phyloP scores from a whole-genome alignment of 306 rosid genomes.

The Malus domestica region ASM211411v1 NC_041793.1:23978001-23978500 shows the following conservation, averaged over 20 bases:
- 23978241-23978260: constrained; percentile 47
- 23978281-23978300: constrained; percentile 55
- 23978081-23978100: constrained; percentile 39
- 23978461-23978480: constrained; percentile 26
- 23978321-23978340: constrained; percentile 44
- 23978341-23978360: constrained; percentile 47
- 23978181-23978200: constrained; percentile 45
- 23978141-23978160: constrained; percentile 55
- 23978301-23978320: constrained; percentile 50
- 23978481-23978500: constrained; percentile 22
- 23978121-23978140: constrained; percentile 42
- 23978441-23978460: constrained; percentile 46
- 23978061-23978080: constrained; percentile 63
- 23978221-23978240: constrained; percentile 51
- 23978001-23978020: constrained; percentile 50
- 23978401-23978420: constrained; percentile 51
- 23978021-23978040: constrained; percentile 54
- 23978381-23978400: constrained; percentile 48
- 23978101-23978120: constrained; percentile 43
- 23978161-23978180: constrained; percentile 47
- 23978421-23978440: constrained; percentile 44
- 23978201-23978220: constrained; percentile 51
- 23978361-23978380: constrained; percentile 45
- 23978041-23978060: constrained; percentile 68
- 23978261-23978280: constrained; percentile 51